phyloP scores from a whole-genome alignment of 2,329 filamentous ascomycete species.

The Phyllachora maydis region DNA sequence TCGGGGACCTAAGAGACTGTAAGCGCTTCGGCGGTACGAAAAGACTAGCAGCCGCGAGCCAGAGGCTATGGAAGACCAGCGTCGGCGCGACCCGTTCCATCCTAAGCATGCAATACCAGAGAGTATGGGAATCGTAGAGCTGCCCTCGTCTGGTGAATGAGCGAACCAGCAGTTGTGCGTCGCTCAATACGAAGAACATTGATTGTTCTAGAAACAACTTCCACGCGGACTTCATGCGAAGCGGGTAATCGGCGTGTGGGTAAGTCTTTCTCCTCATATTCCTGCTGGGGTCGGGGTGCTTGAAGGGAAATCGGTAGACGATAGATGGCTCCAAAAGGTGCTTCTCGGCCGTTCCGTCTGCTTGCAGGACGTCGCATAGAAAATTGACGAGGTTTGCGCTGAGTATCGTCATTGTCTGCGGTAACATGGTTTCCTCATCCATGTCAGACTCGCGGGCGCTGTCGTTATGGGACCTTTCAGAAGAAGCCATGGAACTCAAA shows the following conservation, averaged over 20 bases:
- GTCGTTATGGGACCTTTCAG: conserved; percentile 6
- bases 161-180: conserved; percentile 27
- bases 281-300: conserved; percentile 8
- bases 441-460: conserved; percentile 8
- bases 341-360: conserved; percentile 30
- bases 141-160: conserved; percentile 34
- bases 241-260: conserved; percentile 7
- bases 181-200: conserved; percentile 40
- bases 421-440: conserved; percentile 18
- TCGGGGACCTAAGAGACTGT: conserved; percentile 17
- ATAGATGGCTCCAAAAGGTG: conserved; percentile 21
- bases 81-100: conserved; percentile 34
- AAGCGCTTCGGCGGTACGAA: conserved; percentile 31
- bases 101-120: conserved; percentile 42
- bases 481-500: neutral
- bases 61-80: conserved; percentile 42
- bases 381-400: conserved; percentile 35
- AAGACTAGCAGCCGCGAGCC: conserved; percentile 35
- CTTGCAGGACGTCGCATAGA: conserved; percentile 36
- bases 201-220: conserved; percentile 41
- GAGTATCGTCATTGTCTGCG: conserved; percentile 33
- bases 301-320: conserved; percentile 10
- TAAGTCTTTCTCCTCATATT: conserved; percentile 13
- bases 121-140: conserved; percentile 35
- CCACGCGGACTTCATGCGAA: conserved; percentile 25